Percentiles rank a stretch among this genome's conserved stretches.
Evolutionary conservation across 495 filamentous ascomycete genomes (phyloP).

Genomic region (Saxispiralis lemnorum): DNA sequence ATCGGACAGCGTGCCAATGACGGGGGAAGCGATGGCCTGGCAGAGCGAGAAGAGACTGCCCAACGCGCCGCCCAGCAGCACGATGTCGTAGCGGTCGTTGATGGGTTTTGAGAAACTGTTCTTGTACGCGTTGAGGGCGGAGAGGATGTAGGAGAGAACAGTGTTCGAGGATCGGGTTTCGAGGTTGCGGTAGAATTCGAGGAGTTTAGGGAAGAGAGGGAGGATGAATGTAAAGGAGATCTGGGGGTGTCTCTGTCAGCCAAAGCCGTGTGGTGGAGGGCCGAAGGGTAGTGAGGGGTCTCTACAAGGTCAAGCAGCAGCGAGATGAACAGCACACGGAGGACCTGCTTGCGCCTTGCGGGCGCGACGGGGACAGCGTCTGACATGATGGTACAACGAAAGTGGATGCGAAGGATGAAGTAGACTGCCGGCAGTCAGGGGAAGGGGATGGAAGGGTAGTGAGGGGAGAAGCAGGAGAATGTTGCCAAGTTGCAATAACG

Average conservation of each 20-base stretch:
- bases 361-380: constrained; percentile 1
- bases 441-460: too few relatives aligned
- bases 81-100: constrained; percentile 90
- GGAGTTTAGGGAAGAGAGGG: constrained; percentile 80
- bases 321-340: constrained; percentile 61
- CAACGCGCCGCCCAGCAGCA: constrained; percentile 83
- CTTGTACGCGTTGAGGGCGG: constrained; percentile 86
- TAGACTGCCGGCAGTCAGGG: too few relatives aligned
- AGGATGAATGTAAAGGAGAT: constrained; percentile 95
- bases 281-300: neutral
- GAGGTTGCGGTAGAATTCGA: constrained; percentile 77
- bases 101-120: constrained; percentile 82
- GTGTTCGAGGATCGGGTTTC: constrained; percentile 41
- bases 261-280: neutral
- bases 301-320: constrained; percentile 52
- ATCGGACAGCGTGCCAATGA: constrained; percentile 81
- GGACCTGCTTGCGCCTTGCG: constrained; percentile 50
- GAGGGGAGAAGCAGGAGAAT: too few relatives aligned
- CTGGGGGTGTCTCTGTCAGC: constrained; percentile 23
- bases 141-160: constrained; percentile 58
- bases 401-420: too few relatives aligned
- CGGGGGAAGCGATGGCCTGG: constrained; percentile 79
- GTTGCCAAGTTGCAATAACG: too few relatives aligned
- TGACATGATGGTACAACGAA: too few relatives aligned
- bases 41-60: constrained; percentile 86